Evolutionary conservation across 805 yeast genomes (phyloP), one percentile per base, ranked within the genome.

Genomic region (Candida gorgasii): DNA sequence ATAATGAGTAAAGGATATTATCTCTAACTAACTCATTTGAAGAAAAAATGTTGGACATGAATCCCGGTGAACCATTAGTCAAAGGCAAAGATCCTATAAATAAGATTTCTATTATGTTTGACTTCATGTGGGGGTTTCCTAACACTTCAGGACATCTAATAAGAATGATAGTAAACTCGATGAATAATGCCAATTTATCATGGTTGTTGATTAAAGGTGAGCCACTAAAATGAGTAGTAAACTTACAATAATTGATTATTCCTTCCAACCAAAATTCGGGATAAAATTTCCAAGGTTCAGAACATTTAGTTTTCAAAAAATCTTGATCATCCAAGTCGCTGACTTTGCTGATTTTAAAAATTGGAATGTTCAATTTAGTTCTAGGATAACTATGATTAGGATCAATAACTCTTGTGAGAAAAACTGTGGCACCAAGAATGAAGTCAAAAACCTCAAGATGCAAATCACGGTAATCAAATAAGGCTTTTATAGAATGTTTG

Each of bases 51-150:
- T 73, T 72, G 47, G 82, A 71, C 77, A 89, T 79, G 47, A 84
- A 84, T 0, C 98, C 99, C 2, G 87, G 82, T 20, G 73, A 66
- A 22, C 81, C 86, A 45, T 67, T 65, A 13, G 63, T 67, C 38
- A 72, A 49, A 8, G 84, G 84, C 50, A 79, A 66, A 0, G 87
- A 69, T 0, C 98, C 98, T 48, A 75, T 70, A 52, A 84, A 89
- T 40, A 93, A 68, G 18, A 88, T 73, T 59, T 92, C 96, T 15
- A 88, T 85, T 39, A 93, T 67, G 54, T 84, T 79, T 14, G 95
- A 82, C 55, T 93, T 92, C 67, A 93, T 74, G 67, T 93, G 97
- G 0, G 99, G 99, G 57, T 93, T 93, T 41, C 93, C 87, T 39
- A 93, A 73, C 27, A 86, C 59, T 58, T 86, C 93, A 1, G 93